phyloP scores from a whole-genome alignment of 2,329 filamentous ascomycete species.

The Bretziella fagacearum region DNA sequence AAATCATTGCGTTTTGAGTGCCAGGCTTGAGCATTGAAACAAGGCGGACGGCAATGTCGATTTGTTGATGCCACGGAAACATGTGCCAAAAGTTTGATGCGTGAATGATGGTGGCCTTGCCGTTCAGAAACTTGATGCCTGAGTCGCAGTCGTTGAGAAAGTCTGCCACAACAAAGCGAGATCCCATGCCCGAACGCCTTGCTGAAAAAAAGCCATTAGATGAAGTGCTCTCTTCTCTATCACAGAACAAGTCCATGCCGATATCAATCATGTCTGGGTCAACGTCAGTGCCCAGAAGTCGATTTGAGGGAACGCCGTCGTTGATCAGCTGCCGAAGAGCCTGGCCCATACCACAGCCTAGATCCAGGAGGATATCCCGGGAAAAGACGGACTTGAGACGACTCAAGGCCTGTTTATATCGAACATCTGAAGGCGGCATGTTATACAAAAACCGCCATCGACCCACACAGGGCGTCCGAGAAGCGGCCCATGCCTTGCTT shows the following conservation, averaged over 20 bases:
- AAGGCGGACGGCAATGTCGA: slow-evolving; percentile 28
- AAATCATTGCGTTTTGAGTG: slow-evolving; percentile 29
- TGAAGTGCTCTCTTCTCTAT: slow-evolving; percentile 21
- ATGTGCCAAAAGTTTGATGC: slow-evolving; percentile 35
- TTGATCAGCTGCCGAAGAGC: slow-evolving; percentile 31
- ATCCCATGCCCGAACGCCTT: slow-evolving; percentile 23
- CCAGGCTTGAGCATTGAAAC: slow-evolving; percentile 29
- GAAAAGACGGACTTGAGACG: slow-evolving; percentile 26
- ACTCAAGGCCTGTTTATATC: slow-evolving; percentile 27
- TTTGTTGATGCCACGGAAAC: slow-evolving; percentile 30
- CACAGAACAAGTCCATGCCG: slow-evolving; percentile 49
- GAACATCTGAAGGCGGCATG: slow-evolving; percentile 25
- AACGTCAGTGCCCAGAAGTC: slow-evolving; percentile 34
- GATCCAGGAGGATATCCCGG: slow-evolving; percentile 28
- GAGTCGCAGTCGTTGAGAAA: slow-evolving; percentile 27
- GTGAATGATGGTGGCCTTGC: slow-evolving; percentile 31
- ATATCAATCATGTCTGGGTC: slow-evolving; percentile 34
- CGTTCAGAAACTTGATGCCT: slow-evolving; percentile 22
- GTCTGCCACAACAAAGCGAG: slow-evolving; percentile 34
- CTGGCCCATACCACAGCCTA: slow-evolving; percentile 36
- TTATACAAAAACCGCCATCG: slow-evolving; percentile 33
- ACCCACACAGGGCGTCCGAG: slow-evolving; percentile 30
- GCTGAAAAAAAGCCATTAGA: neutral
- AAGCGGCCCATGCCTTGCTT: slow-evolving; percentile 29
- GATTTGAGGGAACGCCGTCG: slow-evolving; percentile 31